These are phyloP conservation scores for Leishmania tarentolae DNA, from an alignment of 208 protist genomes.

Conservation along the genomic window DNA sequence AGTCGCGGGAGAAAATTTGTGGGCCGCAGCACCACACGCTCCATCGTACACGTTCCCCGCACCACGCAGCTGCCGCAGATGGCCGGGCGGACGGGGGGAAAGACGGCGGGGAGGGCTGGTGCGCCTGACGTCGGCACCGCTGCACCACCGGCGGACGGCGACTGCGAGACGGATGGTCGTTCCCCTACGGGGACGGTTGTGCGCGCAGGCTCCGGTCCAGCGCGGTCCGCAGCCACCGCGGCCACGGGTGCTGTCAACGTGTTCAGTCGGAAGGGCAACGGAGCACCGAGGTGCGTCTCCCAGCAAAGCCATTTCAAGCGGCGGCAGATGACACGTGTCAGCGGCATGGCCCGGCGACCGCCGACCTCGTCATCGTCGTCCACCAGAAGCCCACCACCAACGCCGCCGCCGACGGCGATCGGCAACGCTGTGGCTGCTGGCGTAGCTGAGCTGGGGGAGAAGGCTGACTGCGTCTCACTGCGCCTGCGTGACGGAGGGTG, in stretches of 20 bases:
- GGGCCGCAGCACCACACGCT: slow-evolving; percentile 24
- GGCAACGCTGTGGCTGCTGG: not conserved
- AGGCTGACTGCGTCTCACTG: not conserved
- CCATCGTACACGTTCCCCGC: slow-evolving; percentile 24
- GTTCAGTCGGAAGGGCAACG: slow-evolving; percentile 14
- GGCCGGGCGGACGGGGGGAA: slow-evolving; percentile 13
- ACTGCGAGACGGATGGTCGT: not conserved
- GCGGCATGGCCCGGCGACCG: not conserved
- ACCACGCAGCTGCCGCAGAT: slow-evolving; percentile 24
- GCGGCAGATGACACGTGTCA: not conserved
- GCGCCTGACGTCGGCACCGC: not conserved
- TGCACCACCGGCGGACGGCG: not conserved
- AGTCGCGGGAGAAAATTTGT: slow-evolving; percentile 2
- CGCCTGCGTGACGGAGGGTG: not conserved
- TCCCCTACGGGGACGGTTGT: not conserved
- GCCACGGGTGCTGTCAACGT: not conserved
- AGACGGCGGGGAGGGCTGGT: not conserved
- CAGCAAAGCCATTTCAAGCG: slow-evolving; percentile 19
- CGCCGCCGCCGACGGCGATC: not conserved
- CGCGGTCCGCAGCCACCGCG: not conserved
- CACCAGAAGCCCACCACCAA: not conserved
- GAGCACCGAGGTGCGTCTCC: not conserved
- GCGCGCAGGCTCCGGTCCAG: not conserved
- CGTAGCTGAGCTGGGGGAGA: not conserved
- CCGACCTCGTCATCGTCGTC: slow-evolving; percentile 6